phyloP scores from a whole-genome alignment of 1,284 basidiomycete genomes.

The Hemileia vastatrix region DNA sequence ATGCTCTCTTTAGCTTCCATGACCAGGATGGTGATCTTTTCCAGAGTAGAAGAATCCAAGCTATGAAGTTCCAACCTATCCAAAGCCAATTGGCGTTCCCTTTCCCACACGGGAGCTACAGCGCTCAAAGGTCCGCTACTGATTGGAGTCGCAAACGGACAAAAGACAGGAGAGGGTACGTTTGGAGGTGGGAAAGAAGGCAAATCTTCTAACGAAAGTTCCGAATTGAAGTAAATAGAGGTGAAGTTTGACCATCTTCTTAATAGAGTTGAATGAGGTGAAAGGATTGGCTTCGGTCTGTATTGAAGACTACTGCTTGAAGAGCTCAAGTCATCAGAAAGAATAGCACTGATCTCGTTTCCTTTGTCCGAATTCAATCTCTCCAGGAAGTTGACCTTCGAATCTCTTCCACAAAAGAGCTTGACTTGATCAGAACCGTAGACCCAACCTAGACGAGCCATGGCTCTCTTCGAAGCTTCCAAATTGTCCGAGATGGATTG shows the following conservation, averaged over 20 bases:
- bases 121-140: background rate
- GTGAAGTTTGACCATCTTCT: too few species aligned
- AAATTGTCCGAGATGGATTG: too few species aligned
- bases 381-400: background rate
- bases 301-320: background rate
- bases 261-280: too few species aligned
- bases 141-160: background rate
- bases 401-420: background rate
- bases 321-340: background rate
- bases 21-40: background rate
- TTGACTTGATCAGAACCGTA: background rate
- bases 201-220: background rate
- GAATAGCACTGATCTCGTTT: background rate
- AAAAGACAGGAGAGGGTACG: background rate
- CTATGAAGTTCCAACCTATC: background rate
- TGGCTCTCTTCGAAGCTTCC: background rate
- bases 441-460: background rate
- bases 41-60: background rate
- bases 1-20: background rate
- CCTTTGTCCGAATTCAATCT: background rate
- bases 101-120: background rate
- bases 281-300: too few species aligned
- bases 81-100: background rate
- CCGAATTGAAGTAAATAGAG: background rate
- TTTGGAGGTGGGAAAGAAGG: background rate